Conservation (phyloP, 805 yeast species). For the Komagataella pseudopastoris region DNA sequence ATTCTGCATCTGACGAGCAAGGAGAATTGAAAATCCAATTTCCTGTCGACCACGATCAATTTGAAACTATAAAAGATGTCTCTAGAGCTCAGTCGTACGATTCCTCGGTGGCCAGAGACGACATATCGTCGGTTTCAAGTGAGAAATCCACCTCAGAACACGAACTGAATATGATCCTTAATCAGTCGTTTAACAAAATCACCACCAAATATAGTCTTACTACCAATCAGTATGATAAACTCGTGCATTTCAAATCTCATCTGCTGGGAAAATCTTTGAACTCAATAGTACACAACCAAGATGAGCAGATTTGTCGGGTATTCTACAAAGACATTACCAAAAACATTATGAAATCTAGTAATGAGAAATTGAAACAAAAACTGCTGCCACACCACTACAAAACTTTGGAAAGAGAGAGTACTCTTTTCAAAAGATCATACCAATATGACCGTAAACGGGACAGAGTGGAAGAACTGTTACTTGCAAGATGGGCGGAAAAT, state of each 20-base stretch:
- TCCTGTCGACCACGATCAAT: not conserved
- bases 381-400: constrained; percentile 13
- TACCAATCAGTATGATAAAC: constrained; percentile 35
- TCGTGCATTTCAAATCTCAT: constrained; percentile 23
- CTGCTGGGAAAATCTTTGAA: constrained; percentile 15
- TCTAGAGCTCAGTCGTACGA: not conserved
- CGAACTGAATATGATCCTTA: constrained; percentile 22
- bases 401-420: constrained; percentile 10
- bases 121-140: not conserved
- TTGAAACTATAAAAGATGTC: not conserved
- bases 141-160: not conserved
- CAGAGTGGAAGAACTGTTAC: constrained; percentile 27
- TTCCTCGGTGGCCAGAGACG: not conserved
- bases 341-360: constrained; percentile 17
- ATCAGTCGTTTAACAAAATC: constrained; percentile 29
- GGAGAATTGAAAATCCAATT: not conserved
- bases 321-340: constrained; percentile 17
- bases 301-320: constrained; percentile 14
- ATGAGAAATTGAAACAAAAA: constrained; percentile 11
- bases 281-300: constrained; percentile 11
- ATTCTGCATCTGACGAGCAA: not conserved
- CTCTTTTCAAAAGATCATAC: not conserved
- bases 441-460: constrained; percentile 8
- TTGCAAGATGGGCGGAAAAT: constrained; percentile 36
- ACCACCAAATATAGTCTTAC: constrained; percentile 35